A percentile compares a stretch with the other conserved stretches of the same genome.
Conservation (phyloP, 768 basidiomycete genomes). For the Suillus plorans region DNA sequence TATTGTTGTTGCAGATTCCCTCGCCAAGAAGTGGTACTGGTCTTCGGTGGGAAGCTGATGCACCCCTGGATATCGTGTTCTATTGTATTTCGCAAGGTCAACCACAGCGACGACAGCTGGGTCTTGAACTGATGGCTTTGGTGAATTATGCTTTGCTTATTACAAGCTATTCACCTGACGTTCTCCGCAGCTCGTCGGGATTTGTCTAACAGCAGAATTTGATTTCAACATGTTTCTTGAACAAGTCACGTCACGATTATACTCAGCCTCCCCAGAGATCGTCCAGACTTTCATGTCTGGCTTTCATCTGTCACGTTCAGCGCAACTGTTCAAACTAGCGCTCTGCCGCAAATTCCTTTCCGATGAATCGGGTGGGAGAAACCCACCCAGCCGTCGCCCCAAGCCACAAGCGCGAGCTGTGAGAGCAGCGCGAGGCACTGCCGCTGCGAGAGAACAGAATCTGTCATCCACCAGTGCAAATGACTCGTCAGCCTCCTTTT, state of each 20-base stretch:
- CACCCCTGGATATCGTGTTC: constrained; percentile 48
- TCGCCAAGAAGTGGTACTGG: constrained; percentile 45
- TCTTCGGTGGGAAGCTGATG: constrained; percentile 55
- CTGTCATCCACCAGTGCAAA: neutral
- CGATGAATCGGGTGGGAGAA: constrained; percentile 18
- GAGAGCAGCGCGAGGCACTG: constrained; percentile 15
- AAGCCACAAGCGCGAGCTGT: constrained; percentile 32
- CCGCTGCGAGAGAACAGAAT: neutral
- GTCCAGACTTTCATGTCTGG: constrained; percentile 36
- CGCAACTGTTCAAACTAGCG: constrained; percentile 41
- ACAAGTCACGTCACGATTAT: constrained; percentile 36
- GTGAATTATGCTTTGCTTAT: constrained; percentile 16
- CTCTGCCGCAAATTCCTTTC: constrained; percentile 42
- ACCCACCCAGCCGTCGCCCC: constrained; percentile 26
- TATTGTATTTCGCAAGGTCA: constrained; percentile 35
- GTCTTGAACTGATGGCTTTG: constrained; percentile 34
- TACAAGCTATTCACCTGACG: neutral
- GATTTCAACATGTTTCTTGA: constrained; percentile 37
- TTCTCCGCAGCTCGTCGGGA: constrained; percentile 39
- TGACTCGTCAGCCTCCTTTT: constrained; percentile 17
- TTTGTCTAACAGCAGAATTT: constrained; percentile 36
- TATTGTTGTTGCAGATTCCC: constrained; percentile 61
- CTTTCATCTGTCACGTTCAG: constrained; percentile 35
- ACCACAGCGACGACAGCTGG: constrained; percentile 29
- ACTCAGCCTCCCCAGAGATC: constrained; percentile 28